Conservation (phyloP, 129 eudicot genomes). For the Arctium minus region DNA sequence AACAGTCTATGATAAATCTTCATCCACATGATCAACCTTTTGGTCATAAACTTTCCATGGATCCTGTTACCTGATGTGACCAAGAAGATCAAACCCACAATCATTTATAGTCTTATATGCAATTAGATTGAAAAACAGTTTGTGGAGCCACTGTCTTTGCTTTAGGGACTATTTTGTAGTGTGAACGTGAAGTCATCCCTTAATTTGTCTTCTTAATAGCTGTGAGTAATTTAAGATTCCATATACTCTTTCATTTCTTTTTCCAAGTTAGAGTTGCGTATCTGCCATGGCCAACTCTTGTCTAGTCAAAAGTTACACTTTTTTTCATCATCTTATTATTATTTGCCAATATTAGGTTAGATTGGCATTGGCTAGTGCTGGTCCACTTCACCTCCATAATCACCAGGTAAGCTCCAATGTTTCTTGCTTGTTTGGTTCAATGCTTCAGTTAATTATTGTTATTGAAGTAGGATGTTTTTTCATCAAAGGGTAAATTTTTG, state of each 20-base stretch:
- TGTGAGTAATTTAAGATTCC: too few relatives aligned
- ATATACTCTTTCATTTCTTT: too few relatives aligned
- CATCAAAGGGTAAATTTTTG: neutral
- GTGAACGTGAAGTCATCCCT: neutral
- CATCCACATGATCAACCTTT: neutral
- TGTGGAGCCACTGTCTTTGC: neutral
- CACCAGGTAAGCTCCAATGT: neutral
- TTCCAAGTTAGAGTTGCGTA: too few relatives aligned
- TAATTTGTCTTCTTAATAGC: neutral
- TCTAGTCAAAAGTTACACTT: too few relatives aligned
- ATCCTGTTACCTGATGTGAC: neutral
- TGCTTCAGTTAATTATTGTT: neutral
- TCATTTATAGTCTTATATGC: neutral
- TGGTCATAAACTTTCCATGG: neutral
- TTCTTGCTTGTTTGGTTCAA: neutral
- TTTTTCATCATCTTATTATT: too few relatives aligned
- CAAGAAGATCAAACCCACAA: neutral
- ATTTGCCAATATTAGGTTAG: neutral
- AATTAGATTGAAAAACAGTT: neutral
- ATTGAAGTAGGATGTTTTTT: neutral
- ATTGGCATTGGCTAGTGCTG: neutral
- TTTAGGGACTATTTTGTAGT: conserved; percentile 1
- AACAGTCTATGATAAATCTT: neutral
- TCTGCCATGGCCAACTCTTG: too few relatives aligned
- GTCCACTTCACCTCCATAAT: neutral